These are phyloP conservation scores for Penicillium malachiteum DNA, from an alignment of 495 filamentous ascomycete species.

Conservation along the genomic window DNA sequence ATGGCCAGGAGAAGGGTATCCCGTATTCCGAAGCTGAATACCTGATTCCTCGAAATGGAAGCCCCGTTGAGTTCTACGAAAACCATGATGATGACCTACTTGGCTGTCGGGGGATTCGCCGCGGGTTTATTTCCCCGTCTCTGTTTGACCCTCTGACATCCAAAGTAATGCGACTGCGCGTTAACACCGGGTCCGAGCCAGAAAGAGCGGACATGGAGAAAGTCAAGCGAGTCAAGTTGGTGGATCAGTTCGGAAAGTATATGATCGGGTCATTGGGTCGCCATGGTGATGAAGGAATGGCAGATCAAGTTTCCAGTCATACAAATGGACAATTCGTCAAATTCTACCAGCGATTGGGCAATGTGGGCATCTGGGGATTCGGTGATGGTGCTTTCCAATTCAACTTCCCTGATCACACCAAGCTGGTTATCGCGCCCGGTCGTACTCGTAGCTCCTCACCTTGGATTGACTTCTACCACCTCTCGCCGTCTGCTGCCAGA, in stretches of 20 bases:
- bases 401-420: constrained; percentile 98
- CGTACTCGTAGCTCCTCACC: constrained; percentile 54
- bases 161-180: constrained; percentile 42
- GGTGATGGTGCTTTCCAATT: constrained; percentile 87
- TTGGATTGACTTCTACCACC: constrained; percentile 82
- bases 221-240: constrained; percentile 72
- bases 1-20: constrained; percentile 53
- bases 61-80: constrained; percentile 77
- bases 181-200: constrained; percentile 52
- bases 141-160: constrained; percentile 50
- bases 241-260: constrained; percentile 92
- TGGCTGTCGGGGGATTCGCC: constrained; percentile 56
- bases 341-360: constrained; percentile 86
- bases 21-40: constrained; percentile 58
- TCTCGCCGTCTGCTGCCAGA: constrained; percentile 66
- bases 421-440: constrained; percentile 74
- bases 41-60: constrained; percentile 62
- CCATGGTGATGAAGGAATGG: constrained; percentile 43
- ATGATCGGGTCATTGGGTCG: constrained; percentile 68
- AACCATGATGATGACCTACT: constrained; percentile 54
- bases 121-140: constrained; percentile 58
- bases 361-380: constrained; percentile 88
- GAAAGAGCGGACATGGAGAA: constrained; percentile 63
- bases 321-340: constrained; percentile 65
- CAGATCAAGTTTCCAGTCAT: constrained; percentile 33